Base-by-base conservation (phyloP, 139 green algal species). In the Micractinium sp. region DNA sequence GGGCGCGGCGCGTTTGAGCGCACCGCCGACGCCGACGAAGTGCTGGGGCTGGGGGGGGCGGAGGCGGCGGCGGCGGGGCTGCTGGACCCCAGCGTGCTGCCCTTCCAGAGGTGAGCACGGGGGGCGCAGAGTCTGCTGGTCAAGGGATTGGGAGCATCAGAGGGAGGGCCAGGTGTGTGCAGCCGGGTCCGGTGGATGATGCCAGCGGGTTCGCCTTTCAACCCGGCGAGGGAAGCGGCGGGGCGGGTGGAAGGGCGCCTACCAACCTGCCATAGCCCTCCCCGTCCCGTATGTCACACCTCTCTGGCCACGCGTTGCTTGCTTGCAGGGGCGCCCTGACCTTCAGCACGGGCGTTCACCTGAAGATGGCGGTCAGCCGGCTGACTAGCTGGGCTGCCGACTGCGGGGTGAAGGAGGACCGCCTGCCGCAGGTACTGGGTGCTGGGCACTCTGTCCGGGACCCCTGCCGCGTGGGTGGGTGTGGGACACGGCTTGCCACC, bases 331-430 rank as follows among this genome's bases (percentile, higher is more conserved):
- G 94, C 1, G 79, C 93, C 81, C 90, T 97, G 29, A 96, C 91
- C 5, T 97, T 96, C 85, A 92, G 93, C 33, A 92, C 92, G 60
- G 95, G 95, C 63, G 94, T 98, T 85, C 87, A 90, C 27, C 89
- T 98, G 15, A 97, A 97, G 92, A 94, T 97, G 94, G 92, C 93
- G 7, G 91, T 94, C n/a, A 93, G 91, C 85, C 77, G 80, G 13
- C 90, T 92, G 80, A 85, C 82, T 16, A 61, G 90, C 61, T 95
- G 92, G 92, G 90, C 91, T 0, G 75, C 88, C 39, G 92, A 95
- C 66, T 88, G 81, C 12, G 92, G 91, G 23, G 38, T 94, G 3
- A 87, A 75, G 67, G 86, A 91, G 89, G 89, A 83, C 20, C 67
- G 47, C 2, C 84, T 88, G 84, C 84, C 69, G 31, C 84, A 67